Percentiles rank a stretch among this genome's conserved stretches.
phyloP scores from a whole-genome alignment of 225 moss, liverwort and hornwort genomes.

The Marchantia polymorpha region DNA sequence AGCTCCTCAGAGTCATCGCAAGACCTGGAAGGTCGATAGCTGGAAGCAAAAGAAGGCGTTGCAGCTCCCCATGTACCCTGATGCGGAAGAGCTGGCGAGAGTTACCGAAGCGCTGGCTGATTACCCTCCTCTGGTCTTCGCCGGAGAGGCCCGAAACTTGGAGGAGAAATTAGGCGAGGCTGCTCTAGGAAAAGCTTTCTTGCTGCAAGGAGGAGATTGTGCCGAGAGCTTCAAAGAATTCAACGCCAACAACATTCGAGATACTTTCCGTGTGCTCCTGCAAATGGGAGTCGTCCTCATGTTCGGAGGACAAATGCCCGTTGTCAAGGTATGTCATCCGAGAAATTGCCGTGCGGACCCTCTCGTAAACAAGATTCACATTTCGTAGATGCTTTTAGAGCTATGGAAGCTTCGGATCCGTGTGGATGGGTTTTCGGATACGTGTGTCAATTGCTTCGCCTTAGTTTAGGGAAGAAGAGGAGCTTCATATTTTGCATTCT shows the following conservation, averaged over 20 bases:
- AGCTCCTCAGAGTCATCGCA: not conserved
- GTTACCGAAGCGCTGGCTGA: conserved; percentile 49
- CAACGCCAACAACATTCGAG: conserved; percentile 77
- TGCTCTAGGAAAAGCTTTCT: conserved; percentile 66
- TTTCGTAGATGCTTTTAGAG: no score
- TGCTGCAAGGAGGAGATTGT: conserved; percentile 81
- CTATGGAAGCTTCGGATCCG: not conserved
- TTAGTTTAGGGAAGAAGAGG: no score
- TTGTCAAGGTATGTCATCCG: conserved; percentile 57
- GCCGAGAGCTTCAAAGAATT: conserved; percentile 94
- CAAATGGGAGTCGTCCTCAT: conserved; percentile 94
- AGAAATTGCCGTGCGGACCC: no score
- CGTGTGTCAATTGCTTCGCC: no score
- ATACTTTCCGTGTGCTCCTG: conserved; percentile 73
- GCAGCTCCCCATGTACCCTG: conserved; percentile 67
- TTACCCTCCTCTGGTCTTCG: conserved; percentile 74
- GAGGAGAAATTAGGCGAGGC: conserved; percentile 78
- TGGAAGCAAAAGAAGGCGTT: conserved; percentile 68
- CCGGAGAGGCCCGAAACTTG: conserved; percentile 69
- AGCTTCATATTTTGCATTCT: no score
- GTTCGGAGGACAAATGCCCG: conserved; percentile 89
- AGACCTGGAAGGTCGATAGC: conserved; percentile 40
- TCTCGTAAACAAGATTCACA: no score
- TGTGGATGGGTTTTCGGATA: no score
- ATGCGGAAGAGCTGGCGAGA: conserved; percentile 41